A percentile compares a stretch with the other conserved stretches of the same genome.
Evolutionary conservation across 1,284 basidiomycete genomes (phyloP).

Genomic region (Dichomitus squalens): DNA sequence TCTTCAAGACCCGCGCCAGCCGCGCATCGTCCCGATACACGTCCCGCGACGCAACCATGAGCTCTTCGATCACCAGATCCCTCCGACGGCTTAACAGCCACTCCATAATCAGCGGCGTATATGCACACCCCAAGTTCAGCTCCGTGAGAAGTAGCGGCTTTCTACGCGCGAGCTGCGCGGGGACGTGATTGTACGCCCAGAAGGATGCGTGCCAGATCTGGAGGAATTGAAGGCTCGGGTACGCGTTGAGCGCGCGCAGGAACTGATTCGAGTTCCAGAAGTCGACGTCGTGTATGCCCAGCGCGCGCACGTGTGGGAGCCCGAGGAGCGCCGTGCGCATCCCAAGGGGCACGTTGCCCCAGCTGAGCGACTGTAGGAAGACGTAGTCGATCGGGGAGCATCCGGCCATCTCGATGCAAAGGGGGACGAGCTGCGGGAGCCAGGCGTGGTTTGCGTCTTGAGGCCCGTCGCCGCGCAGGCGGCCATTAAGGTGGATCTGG

Average conservation of each 20-base stretch:
- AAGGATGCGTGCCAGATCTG: neutral
- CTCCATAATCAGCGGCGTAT: conserved; percentile 10
- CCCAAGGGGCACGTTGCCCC: conserved; percentile 2
- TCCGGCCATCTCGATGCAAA: neutral
- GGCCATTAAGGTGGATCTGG: conserved; percentile 5
- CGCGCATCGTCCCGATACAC: conserved; percentile 8
- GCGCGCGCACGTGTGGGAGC: conserved; percentile 3
- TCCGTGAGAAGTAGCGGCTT: conserved; percentile 15
- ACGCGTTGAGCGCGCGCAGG: conserved; percentile 10
- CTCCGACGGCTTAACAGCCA: conserved; percentile 9
- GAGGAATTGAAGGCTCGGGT: conserved; percentile 7
- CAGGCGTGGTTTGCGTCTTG: conserved; percentile 1
- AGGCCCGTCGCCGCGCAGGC: neutral
- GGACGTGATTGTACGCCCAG: conserved; percentile 2
- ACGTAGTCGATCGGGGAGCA: conserved; percentile 5
- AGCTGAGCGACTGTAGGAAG: conserved; percentile 8
- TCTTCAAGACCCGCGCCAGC: conserved; percentile 11
- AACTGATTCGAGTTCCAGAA: conserved; percentile 17
- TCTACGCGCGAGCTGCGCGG: conserved; percentile 1
- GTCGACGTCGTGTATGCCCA: conserved; percentile 3
- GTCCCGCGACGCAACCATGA: conserved; percentile 1
- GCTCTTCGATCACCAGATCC: conserved; percentile 5
- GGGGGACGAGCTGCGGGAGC: conserved; percentile 1
- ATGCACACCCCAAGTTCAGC: conserved; percentile 2
- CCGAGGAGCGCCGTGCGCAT: neutral